Evolutionary conservation across 2,329 filamentous ascomycete genomes (phyloP).

Genomic region (Dactylella cylindrospora): DNA sequence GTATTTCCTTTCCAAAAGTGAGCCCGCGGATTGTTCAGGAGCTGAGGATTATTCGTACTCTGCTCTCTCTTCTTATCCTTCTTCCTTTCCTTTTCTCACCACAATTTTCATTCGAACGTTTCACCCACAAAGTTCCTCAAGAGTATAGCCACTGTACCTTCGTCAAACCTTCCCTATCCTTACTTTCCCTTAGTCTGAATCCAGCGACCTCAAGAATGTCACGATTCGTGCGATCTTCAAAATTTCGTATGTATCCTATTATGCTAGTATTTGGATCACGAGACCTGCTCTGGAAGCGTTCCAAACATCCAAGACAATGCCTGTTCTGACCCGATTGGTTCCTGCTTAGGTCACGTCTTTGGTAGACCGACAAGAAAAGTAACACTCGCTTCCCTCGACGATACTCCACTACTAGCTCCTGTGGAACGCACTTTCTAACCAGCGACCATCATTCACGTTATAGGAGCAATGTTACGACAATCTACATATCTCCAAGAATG

Average conservation of each 20-base stretch:
- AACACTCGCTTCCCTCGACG: slow-evolving; percentile 42
- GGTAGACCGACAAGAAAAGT: slow-evolving; percentile 88
- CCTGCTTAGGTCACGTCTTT: slow-evolving; percentile 83
- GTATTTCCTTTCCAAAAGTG: slow-evolving; percentile 42
- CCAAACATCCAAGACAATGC: slow-evolving; percentile 31
- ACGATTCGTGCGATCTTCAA: slow-evolving; percentile 68
- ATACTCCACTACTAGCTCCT: neutral
- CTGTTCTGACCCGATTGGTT: slow-evolving; percentile 47
- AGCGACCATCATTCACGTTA: slow-evolving; percentile 10
- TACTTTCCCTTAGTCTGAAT: slow-evolving; percentile 11
- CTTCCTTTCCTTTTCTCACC: slow-evolving; percentile 45
- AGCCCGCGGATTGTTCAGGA: slow-evolving; percentile 3
- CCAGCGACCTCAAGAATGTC: slow-evolving; percentile 24
- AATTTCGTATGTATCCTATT: slow-evolving; percentile 61
- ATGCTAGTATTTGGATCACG: slow-evolving; percentile 36
- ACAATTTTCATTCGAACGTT: slow-evolving; percentile 10
- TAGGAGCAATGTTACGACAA: slow-evolving; percentile 98
- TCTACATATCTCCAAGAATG: slow-evolving; percentile 93
- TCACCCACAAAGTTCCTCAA: slow-evolving; percentile 3
- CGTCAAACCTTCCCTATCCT: slow-evolving; percentile 6
- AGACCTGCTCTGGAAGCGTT: slow-evolving; percentile 41
- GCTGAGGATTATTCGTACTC: neutral
- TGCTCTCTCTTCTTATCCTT: slow-evolving; percentile 37
- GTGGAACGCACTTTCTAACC: neutral
- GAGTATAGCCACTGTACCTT: neutral